Base-by-base conservation (phyloP, 768 basidiomycete genomes). In the Melanogaster broomeanus region DNA sequence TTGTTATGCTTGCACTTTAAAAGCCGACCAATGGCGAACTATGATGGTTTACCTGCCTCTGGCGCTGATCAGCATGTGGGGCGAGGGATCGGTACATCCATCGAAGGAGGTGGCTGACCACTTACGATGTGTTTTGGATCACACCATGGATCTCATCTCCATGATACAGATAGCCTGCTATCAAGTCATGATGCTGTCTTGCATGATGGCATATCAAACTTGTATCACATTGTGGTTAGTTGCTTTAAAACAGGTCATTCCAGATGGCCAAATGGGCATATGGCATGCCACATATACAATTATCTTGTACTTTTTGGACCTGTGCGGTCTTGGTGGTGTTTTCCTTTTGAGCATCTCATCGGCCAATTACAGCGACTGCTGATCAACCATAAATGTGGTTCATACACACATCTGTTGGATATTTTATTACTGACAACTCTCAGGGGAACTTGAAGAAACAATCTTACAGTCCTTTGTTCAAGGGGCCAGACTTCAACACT, bases 301-400 rank as follows among this genome's bases (percentile, higher is more conserved):
- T 74, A 72, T 44, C 54, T 73, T 0, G 10, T 56, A 0, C 53
- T 66, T 2, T 75, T 74, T 50, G 69, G 75, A 0, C 73, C 72
- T n/a, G 58, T 69, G 0, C 60, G 62, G 35, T 64, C 63, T 2
- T 77, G 72, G 76, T 75, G 72, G 71, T 58, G 61, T 2, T 76
- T 71, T 51, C 72, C 70, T 0, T 74, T 70, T 38, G 71, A 77
- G 46, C 45, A 61, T 0, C 49, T 70, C 11, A 76, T 77, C 42
- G 69, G 74, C 0, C 62, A 56, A 33, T 52, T 77, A 1, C 73
- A 77, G 40, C 40, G 55, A 1, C 58, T 74, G 11, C 41, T 55
- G 6, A 71, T 56, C 0, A 77, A 77, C 49, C 51, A 68, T 39
- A 58, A 64, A 15, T 48, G 57, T 50, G 69, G 72, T 53, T 40